phyloP scores from a whole-genome alignment of 805 yeast genomes.

The Candida corydali region DNA sequence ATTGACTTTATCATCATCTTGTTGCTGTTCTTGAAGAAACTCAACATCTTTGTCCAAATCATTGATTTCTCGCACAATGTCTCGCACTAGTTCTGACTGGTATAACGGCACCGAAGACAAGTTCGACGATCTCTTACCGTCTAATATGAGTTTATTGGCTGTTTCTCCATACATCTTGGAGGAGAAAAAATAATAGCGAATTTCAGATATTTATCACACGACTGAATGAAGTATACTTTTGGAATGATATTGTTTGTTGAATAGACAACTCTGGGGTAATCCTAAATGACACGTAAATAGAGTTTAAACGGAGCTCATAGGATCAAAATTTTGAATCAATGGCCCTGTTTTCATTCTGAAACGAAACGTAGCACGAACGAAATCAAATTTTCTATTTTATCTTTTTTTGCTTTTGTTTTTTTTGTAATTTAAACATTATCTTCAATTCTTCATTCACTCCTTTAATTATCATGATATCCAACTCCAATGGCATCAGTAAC shows the following conservation, averaged over 20 bases:
- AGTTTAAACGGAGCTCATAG: too few species aligned
- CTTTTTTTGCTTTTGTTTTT: too few species aligned
- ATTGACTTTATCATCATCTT: conserved; percentile 42
- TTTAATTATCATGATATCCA: background rate
- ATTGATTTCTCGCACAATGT: conserved; percentile 65
- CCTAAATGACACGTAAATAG: too few species aligned
- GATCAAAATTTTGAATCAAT: too few species aligned
- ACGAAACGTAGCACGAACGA: too few species aligned
- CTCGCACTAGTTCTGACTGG: conserved; percentile 66
- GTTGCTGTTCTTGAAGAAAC: conserved; percentile 26
- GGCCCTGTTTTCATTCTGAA: too few species aligned
- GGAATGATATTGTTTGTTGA: too few species aligned
- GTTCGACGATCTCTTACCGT: conserved; percentile 74
- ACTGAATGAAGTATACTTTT: too few species aligned
- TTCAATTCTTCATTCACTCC: too few species aligned
- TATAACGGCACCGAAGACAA: conserved; percentile 66
- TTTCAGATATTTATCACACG: conserved; percentile 1
- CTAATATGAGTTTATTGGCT: conserved; percentile 77
- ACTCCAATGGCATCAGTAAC: background rate
- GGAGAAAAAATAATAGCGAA: conserved; percentile 1
- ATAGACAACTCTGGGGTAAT: too few species aligned
- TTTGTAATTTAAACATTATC: too few species aligned
- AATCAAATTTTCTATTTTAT: too few species aligned
- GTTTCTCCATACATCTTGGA: conserved; percentile 90
- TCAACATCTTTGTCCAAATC: conserved; percentile 60